These are phyloP conservation scores for Metrosideros polymorpha DNA, from an alignment of 441 rosid species.

Conservation along the genomic window DNA sequence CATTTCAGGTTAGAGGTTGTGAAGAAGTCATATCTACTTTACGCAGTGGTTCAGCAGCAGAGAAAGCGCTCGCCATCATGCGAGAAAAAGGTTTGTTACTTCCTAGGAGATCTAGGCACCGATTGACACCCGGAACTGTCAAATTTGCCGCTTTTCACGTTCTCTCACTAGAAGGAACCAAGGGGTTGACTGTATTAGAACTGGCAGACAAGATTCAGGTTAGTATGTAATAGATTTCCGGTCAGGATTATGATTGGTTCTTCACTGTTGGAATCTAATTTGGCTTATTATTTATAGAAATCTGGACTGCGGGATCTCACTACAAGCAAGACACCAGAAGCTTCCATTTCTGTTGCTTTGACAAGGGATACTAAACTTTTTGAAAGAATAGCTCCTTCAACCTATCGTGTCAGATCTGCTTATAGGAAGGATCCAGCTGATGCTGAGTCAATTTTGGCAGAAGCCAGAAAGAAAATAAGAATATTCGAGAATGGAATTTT, in stretches of 20 bases:
- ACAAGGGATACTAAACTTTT: slow-evolving; percentile 83
- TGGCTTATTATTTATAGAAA: slow-evolving; percentile 24
- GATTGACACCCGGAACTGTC: slow-evolving; percentile 91
- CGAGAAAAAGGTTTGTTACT: slow-evolving; percentile 72
- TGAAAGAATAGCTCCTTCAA: slow-evolving; percentile 90
- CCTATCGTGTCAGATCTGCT: slow-evolving; percentile 69
- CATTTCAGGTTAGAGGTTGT: slow-evolving; percentile 47
- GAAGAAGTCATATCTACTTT: slow-evolving; percentile 59
- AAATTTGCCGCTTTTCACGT: slow-evolving; percentile 88
- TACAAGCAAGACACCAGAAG: slow-evolving; percentile 89
- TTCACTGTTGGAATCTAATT: background rate
- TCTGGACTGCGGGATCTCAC: slow-evolving; percentile 86
- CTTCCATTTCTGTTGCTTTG: slow-evolving; percentile 87
- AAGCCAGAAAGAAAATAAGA: slow-evolving; percentile 68
- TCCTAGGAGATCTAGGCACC: slow-evolving; percentile 73
- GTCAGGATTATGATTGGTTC: background rate
- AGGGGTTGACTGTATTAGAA: slow-evolving; percentile 65
- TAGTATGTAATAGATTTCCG: background rate
- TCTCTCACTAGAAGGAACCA: slow-evolving; percentile 64
- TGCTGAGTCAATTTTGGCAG: slow-evolving; percentile 56
- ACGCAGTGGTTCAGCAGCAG: slow-evolving; percentile 73
- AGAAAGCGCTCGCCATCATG: slow-evolving; percentile 75
- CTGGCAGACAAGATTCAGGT: slow-evolving; percentile 93
- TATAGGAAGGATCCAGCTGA: slow-evolving; percentile 71
- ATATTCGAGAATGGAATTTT: slow-evolving; percentile 46